Base-by-base conservation (phyloP, 2,329 filamentous ascomycete species). In the Alternaria sp. region DNA sequence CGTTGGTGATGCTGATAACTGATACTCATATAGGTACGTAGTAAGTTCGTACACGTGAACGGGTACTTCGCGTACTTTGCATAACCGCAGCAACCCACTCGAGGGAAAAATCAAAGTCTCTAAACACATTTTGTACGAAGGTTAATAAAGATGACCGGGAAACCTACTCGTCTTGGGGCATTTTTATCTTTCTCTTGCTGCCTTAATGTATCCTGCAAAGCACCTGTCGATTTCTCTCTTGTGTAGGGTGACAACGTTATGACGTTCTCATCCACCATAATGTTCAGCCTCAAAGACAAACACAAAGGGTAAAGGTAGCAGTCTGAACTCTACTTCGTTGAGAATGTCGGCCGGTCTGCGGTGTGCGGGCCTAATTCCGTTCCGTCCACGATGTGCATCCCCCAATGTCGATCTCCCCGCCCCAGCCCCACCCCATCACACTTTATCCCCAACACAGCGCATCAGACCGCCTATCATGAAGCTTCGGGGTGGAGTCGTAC, bases 391-490 rank as follows among this genome's bases (percentile, higher is more conserved):
- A 30, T 40, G 55, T 30, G 10, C 49, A 28, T 51, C 30, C 54
- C 54, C 46, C 54, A 45, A 21, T 57, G 59, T 61, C 59, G 59
- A 61, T 61, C 59, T 49, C 46, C 30, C 32, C 43, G 56, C 49
- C 49, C 19, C 7, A 50, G 55, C 61, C 52, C 57, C 61, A 57
- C 57, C 46, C 28, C 47, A 17, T 51, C 19, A 32, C 26, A 54
- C 40, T 25, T 43, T 59, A 54, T 58, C 26, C 57, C 57, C 47
- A n/a, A 61, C 47, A 40, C 25, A 36, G 54, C 19, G 15, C 15
- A 25, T 15, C 32, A 30, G 23, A 30, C 25, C 19, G 54, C 59
- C 45, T 57, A 57, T 61, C 54, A 61, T 36, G 8, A 30, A 51
- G 49, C 26, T 23, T 36, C 26, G 36, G 26, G 25, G 55, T 51